Evolutionary conservation across 2,329 filamentous ascomycete species (phyloP), one percentile per base, ranked within the genome.

Genomic region (Grosmannia serpens): DNA sequence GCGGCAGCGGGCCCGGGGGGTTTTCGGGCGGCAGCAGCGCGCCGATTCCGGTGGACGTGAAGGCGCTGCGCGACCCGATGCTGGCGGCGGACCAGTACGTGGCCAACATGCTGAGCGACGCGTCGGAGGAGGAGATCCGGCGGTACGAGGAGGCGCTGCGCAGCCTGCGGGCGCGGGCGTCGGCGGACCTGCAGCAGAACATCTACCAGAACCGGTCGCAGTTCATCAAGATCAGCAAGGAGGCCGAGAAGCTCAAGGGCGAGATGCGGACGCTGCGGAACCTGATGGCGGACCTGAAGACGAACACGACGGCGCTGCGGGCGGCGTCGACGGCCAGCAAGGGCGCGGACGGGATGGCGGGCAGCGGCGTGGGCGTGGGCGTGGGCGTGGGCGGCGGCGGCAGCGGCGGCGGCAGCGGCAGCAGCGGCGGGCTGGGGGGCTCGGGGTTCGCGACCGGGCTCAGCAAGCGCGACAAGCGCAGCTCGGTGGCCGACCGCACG

Each of bases 201-300:
- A 88, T 99, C 55, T 92, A 95, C 73, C 91, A 96, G 71, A 99
- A 99, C 72, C 85, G 94, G 54, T 95, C 90, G 0, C 94, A 97
- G 68, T 99, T 99, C 69, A 97, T 99, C 77, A 95, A 95, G 73
- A 97, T 99, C 71, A 96, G 91, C 70, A 96, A 97, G 73, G 94
- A 99, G 74, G 94, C 95, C 2, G 94, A 99, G 73, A 96, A 96
- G 75, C 83, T 99, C 59, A 97, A 97, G 74, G 84, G 84, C 58
- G 94, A 99, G 71, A 97, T 99, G 94, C 84, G 89, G 56, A 89
- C 89, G 8, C 81, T 99, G 35, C 84, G 89, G 51, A 89, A 89
- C 63, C 79, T 97, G 56, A 96, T 99, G 87, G 86, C 90, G 2
- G 94, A 99, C 64, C 80, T 99, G 59, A 97, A 90, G 66, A 80